A percentile compares a stretch with the other conserved stretches of the same genome.
Conservation (phyloP, 2,329 filamentous ascomycete species). For the Remersonia thermophila region DNA sequence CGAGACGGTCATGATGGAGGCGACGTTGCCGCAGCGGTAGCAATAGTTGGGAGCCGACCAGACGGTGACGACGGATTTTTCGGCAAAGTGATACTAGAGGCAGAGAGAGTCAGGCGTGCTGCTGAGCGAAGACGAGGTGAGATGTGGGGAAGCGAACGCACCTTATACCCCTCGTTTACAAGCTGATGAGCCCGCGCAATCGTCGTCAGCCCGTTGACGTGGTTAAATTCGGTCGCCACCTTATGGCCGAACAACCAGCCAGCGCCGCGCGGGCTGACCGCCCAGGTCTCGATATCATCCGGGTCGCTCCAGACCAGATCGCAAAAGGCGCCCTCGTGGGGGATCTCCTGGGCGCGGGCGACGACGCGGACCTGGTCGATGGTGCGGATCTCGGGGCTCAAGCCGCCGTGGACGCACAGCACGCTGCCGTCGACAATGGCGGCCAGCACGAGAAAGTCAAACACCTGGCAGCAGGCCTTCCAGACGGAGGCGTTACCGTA, state of each 20-base stretch:
- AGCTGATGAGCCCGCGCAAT: constrained; percentile 96
- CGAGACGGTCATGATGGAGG: constrained; percentile 80
- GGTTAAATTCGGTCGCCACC: constrained; percentile 93
- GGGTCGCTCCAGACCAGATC: constrained; percentile 98
- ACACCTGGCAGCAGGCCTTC: constrained; percentile 99
- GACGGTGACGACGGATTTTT: constrained; percentile 92
- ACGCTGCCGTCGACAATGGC: constrained; percentile 98
- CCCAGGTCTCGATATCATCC: constrained; percentile 94
- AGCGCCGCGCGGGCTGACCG: constrained; percentile 84
- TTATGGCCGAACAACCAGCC: constrained; percentile 97
- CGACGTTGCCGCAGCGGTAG: constrained; percentile 91
- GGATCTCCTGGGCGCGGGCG: constrained; percentile 92
- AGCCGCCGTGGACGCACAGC: constrained; percentile 90
- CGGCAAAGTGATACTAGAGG: constrained; percentile 83
- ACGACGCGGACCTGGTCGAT: constrained; percentile 99
- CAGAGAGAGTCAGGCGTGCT: background rate
- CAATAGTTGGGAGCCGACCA: constrained; percentile 97
- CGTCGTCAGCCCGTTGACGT: constrained; percentile 90
- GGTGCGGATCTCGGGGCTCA: constrained; percentile 83
- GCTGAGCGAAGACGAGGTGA: background rate
- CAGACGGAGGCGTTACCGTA: constrained; percentile 99
- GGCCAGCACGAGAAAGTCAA: constrained; percentile 91
- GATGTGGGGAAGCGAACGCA: constrained; percentile 27
- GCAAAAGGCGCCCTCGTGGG: constrained; percentile 96
- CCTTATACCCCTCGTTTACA: constrained; percentile 96